These are phyloP conservation scores for Monilinia laxa DNA, from an alignment of 2,329 filamentous ascomycete genomes.

Conservation along the genomic window DNA sequence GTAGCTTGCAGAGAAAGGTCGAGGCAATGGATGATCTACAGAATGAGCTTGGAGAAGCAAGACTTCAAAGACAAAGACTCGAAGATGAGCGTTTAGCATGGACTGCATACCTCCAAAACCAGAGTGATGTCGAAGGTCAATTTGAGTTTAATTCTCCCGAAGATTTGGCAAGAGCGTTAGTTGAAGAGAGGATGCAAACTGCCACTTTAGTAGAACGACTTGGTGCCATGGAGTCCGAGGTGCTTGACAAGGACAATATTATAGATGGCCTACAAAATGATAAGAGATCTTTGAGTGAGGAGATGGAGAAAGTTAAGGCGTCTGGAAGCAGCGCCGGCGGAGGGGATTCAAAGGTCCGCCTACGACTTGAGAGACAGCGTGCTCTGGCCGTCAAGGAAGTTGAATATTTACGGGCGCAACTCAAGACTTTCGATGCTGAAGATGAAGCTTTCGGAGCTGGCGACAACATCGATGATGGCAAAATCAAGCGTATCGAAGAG, in stretches of 20 bases:
- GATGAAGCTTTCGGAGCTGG: constrained; percentile 77
- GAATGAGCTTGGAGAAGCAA: constrained; percentile 73
- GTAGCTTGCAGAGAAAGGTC: constrained; percentile 73
- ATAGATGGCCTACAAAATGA: constrained; percentile 72
- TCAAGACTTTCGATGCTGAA: constrained; percentile 85
- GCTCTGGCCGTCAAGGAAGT: constrained; percentile 86
- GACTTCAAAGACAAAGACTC: constrained; percentile 78
- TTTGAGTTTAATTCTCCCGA: constrained; percentile 85
- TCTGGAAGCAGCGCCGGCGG: constrained; percentile 43
- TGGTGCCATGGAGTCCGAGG: constrained; percentile 75
- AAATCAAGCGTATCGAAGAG: constrained; percentile 71
- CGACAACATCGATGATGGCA: constrained; percentile 73
- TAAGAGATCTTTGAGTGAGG: constrained; percentile 59
- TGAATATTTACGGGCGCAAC: constrained; percentile 87
- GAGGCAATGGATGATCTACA: constrained; percentile 73
- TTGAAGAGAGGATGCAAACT: constrained; percentile 77
- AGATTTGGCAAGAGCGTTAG: constrained; percentile 77
- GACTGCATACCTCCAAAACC: constrained; percentile 78
- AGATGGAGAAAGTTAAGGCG: constrained; percentile 69
- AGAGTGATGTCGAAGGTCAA: constrained; percentile 58
- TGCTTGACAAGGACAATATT: constrained; percentile 72
- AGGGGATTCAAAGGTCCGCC: constrained; percentile 64
- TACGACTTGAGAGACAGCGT: constrained; percentile 82
- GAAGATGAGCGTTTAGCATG: constrained; percentile 87
- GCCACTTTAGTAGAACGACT: constrained; percentile 78